Evolutionary conservation across 495 filamentous ascomycete genomes (phyloP).

Genomic region (Sordaria brevicollis): DNA sequence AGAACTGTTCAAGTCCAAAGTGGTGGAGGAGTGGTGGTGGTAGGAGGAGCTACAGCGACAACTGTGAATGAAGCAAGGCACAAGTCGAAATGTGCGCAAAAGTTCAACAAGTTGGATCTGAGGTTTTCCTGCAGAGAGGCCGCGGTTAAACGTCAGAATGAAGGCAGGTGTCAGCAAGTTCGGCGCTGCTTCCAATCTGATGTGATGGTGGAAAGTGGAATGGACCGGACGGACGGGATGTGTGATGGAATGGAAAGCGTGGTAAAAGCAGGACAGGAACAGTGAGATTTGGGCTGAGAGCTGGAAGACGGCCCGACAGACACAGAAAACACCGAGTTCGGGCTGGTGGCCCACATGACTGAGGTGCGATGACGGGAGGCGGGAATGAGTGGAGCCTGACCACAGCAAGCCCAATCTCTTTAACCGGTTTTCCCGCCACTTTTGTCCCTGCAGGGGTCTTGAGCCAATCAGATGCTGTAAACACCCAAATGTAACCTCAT

Average conservation of each 20-base stretch:
- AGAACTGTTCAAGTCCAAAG: background rate
- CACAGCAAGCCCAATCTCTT: background rate
- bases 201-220: background rate
- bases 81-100: constrained; percentile 1
- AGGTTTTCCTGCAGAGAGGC: background rate
- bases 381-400: background rate
- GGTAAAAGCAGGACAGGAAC: background rate
- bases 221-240: background rate
- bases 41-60: background rate
- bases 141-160: background rate
- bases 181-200: background rate
- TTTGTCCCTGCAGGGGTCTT: no score
- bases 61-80: constrained; percentile 3
- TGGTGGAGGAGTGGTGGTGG: background rate
- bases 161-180: background rate
- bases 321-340: background rate
- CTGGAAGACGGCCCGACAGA: background rate
- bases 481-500: no score
- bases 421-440: no score
- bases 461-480: no score
- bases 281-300: background rate
- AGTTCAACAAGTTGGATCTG: background rate
- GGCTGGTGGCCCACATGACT: background rate
- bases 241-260: background rate
- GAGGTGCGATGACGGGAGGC: background rate